These are phyloP conservation scores for Calycina herbarum DNA, from an alignment of 2,329 filamentous ascomycete genomes.

Conservation along the genomic window DNA sequence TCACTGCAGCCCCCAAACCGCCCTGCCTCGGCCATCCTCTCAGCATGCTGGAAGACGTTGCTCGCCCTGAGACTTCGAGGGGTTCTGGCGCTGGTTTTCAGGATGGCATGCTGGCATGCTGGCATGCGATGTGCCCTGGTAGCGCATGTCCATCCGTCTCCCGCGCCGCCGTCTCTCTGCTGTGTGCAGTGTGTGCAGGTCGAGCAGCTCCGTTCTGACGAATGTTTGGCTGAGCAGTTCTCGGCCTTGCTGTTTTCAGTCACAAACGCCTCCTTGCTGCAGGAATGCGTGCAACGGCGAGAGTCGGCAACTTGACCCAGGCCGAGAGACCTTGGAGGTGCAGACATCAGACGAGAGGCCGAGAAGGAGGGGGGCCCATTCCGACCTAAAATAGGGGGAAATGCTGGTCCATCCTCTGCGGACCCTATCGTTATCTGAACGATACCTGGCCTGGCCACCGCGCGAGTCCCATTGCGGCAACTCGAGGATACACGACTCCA, in stretches of 20 bases:
- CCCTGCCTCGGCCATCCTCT: neutral
- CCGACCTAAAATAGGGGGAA: neutral
- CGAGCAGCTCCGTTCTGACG: neutral
- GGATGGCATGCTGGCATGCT: neutral
- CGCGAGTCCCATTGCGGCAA: conserved; percentile 1
- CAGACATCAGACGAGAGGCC: conserved; percentile 3
- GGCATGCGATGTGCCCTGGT: neutral
- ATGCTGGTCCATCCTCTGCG: neutral
- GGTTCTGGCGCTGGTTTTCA: neutral
- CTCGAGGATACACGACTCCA: neutral
- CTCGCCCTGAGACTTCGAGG: neutral
- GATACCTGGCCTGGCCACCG: neutral
- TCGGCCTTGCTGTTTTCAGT: conserved; percentile 3
- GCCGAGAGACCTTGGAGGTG: neutral
- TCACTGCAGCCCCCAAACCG: neutral
- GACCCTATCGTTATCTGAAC: neutral
- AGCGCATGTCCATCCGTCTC: neutral
- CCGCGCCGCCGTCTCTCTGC: neutral
- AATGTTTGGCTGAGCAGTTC: neutral
- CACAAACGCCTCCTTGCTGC: conserved; percentile 2
- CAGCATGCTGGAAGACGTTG: neutral
- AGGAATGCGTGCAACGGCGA: conserved; percentile 3
- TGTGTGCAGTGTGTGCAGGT: neutral
- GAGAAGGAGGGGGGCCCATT: neutral
- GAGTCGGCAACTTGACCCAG: neutral